Evolutionary conservation across 352 stramenopile genomes (phyloP).

Genomic region (Globisporangium irregulare): DNA sequence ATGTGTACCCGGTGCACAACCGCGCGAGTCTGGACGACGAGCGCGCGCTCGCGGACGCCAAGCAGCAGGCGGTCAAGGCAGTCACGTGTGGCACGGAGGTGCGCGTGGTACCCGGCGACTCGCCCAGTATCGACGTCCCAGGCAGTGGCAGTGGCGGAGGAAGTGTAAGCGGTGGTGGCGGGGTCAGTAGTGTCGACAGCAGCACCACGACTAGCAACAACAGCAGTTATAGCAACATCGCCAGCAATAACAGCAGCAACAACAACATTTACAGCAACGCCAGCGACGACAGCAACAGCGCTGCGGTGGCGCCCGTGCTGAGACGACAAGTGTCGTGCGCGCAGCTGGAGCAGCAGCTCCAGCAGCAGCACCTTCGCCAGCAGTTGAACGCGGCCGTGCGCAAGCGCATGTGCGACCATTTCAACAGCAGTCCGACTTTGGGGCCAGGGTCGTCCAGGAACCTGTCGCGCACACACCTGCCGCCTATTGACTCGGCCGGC

Average conservation of each 20-base stretch:
- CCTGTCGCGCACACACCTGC: constrained; percentile 17
- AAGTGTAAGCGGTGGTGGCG: background rate
- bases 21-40: constrained; percentile 22
- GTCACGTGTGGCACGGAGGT: constrained; percentile 12
- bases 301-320: background rate
- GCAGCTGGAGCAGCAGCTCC: constrained; percentile 2
- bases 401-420: constrained; percentile 21
- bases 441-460: background rate
- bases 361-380: background rate
- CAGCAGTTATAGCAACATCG: background rate
- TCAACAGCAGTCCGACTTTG: constrained; percentile 8
- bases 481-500: constrained; percentile 18
- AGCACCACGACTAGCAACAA: background rate
- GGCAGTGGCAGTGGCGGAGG: background rate
- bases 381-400: constrained; percentile 8
- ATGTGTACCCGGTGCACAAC: constrained; percentile 29
- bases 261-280: background rate
- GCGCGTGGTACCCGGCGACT: constrained; percentile 12
- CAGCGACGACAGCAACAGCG: background rate
- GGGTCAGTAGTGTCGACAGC: background rate
- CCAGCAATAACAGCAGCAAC: background rate
- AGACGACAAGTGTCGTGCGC: background rate
- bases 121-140: constrained; percentile 16
- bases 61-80: constrained; percentile 18
- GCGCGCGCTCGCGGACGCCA: constrained; percentile 25